These are phyloP conservation scores for Brassica hybrid DNA, from an alignment of 441 rosid species.

Conservation along the genomic window DNA sequence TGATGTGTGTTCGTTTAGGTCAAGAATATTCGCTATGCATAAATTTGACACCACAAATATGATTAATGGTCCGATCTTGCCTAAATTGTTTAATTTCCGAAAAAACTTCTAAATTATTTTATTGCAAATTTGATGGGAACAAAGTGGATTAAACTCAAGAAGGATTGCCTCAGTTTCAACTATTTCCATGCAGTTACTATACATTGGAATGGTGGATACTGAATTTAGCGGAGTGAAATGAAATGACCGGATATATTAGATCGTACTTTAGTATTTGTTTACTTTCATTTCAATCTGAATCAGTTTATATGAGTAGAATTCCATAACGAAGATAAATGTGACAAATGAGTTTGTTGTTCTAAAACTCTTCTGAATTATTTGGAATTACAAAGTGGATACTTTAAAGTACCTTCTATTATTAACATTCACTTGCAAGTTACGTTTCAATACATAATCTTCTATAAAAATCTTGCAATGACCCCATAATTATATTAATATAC, in stretches of 20 bases:
- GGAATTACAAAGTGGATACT: background rate
- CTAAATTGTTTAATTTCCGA: background rate
- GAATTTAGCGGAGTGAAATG: background rate
- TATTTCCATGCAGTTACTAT: background rate
- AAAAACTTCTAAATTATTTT: background rate
- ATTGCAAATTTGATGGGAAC: background rate
- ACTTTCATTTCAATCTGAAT: background rate
- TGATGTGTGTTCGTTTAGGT: slow-evolving; percentile 17
- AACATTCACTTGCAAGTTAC: no score
- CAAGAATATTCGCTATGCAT: slow-evolving; percentile 12
- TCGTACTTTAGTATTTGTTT: background rate
- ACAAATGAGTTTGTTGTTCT: background rate
- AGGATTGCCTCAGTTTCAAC: background rate
- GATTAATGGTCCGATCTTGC: background rate
- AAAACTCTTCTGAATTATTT: background rate
- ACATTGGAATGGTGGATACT: background rate
- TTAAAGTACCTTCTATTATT: background rate
- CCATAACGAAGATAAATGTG: background rate
- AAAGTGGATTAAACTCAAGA: background rate
- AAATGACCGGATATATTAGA: background rate
- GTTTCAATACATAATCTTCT: background rate
- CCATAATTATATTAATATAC: background rate
- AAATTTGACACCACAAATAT: background rate
- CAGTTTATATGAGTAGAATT: background rate
- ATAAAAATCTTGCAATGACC: background rate